These are phyloP conservation scores for Puccinellia tenuiflora DNA, from an alignment of 176 grass and related monocot genomes.

Conservation along the genomic window DNA sequence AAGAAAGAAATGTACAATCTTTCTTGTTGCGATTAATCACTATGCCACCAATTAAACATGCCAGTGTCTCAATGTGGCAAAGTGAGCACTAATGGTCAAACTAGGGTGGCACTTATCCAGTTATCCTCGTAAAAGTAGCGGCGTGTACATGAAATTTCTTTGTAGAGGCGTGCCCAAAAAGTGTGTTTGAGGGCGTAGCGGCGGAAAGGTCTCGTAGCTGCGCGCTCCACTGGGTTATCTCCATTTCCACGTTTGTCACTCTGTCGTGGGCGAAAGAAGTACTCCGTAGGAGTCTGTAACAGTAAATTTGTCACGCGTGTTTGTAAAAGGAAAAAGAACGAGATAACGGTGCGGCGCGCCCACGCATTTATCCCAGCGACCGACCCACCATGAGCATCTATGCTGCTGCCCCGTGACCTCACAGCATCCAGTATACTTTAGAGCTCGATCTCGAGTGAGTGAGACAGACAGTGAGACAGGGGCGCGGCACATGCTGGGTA, in stretches of 20 bases:
- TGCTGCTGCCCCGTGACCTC: neutral
- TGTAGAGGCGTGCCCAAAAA: neutral
- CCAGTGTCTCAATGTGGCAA: neutral
- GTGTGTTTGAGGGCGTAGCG: neutral
- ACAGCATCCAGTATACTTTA: neutral
- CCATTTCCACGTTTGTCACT: neutral
- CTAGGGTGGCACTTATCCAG: neutral
- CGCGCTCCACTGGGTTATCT: neutral
- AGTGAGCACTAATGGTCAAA: neutral
- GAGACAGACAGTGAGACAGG: neutral
- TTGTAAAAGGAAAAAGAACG: neutral
- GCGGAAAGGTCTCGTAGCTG: neutral
- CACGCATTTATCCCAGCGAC: neutral
- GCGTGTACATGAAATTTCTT: neutral
- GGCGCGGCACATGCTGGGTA: slow-evolving; percentile 5
- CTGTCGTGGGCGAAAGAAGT: neutral
- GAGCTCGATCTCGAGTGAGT: too few relatives aligned
- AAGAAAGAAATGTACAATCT: neutral
- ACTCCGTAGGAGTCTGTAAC: neutral
- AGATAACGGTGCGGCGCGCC: neutral
- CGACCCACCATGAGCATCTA: neutral
- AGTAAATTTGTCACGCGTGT: neutral
- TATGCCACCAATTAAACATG: neutral
- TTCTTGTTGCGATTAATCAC: neutral
- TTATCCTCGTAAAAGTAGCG: neutral